Conservation (phyloP, 306 rosid genomes). For the Rubus parviflorus region DNA sequence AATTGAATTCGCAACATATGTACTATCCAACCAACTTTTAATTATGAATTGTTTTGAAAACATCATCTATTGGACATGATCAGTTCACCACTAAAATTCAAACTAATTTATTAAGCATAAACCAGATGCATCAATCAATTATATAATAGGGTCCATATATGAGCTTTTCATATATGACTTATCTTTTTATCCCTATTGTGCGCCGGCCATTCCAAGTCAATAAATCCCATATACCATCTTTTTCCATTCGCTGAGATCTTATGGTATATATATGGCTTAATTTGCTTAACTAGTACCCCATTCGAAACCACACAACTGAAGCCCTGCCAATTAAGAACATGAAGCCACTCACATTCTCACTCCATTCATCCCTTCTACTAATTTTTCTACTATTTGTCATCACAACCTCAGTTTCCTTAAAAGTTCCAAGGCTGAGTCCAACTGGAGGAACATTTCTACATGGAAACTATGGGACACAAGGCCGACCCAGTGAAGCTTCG, state of each 20-base stretch:
- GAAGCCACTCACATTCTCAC: not conserved
- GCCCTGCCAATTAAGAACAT: not conserved
- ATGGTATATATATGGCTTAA: not conserved
- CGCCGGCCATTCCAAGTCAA: not conserved
- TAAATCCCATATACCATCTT: not conserved
- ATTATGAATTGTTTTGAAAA: not conserved
- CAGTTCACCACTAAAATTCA: not conserved
- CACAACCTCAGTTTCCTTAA: conserved; percentile 26
- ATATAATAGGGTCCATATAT: too few relatives aligned
- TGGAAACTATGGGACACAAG: not conserved
- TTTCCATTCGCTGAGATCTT: not conserved
- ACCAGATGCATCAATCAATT: too few relatives aligned
- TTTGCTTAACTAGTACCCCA: not conserved
- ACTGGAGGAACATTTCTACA: conserved; percentile 28
- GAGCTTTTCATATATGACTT: too few relatives aligned
- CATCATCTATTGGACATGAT: not conserved
- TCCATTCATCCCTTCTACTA: conserved; percentile 31
- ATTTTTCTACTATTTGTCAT: conserved; percentile 23
- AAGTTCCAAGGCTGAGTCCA: conserved; percentile 55
- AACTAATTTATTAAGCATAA: too few relatives aligned
- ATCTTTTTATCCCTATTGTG: not conserved
- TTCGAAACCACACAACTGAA: too few relatives aligned
- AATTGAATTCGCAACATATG: too few relatives aligned
- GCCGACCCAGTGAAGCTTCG: conserved; percentile 5
- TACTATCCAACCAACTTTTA: too few relatives aligned